Evolutionary conservation across 2,329 filamentous ascomycete genomes (phyloP), one percentile per base, ranked within the genome.

Genomic region (Fusarium sp.): DNA sequence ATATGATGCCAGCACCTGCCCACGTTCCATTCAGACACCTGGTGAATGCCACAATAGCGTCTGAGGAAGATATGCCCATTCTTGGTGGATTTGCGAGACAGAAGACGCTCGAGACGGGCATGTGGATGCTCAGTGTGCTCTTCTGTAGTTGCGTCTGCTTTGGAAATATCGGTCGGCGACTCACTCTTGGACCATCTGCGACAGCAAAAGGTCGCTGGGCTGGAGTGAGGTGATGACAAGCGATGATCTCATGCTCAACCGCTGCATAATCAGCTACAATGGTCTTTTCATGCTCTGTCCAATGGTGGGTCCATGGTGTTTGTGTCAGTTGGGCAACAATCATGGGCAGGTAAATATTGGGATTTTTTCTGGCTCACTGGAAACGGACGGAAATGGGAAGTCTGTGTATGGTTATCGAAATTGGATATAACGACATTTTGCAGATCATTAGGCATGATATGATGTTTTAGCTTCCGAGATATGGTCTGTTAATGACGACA

Each of bases 91-190:
- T 87, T 61, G 86, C 85, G 58, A 87, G 81, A 52, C 85, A 88
- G 50, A 87, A 92, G 71, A 88, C 83, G 9, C 77, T 94, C 2
- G 92, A 91, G 58, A 86, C 91, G 18, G 90, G 89, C 14, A 92
- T 94, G 6, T 99, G 96, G 95, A 91, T 97, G 74, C 85, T 95
- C 23, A 97, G 93, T 75, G 94, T 98, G 25, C 80, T 99, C 49
- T 99, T 97, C 77, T 97, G 96, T 80, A 96, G 93, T 74, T 94
- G 93, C 71, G 88, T 98, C 11, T 97, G 94, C 79, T 97, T 99
- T 83, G 96, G 96, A 13, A 98, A 97, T 76, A 93, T 99, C 75
- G 96, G 96, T 14, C 85, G 96, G 66, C 85, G 92, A 64, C 80
- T 98, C 67, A 89, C 90, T n/a, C 79, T 88, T 66, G 84, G 80